Evolutionary conservation across 31 red algal genomes (phyloP).

Genomic region (Bonnemaisonia californica): DNA sequence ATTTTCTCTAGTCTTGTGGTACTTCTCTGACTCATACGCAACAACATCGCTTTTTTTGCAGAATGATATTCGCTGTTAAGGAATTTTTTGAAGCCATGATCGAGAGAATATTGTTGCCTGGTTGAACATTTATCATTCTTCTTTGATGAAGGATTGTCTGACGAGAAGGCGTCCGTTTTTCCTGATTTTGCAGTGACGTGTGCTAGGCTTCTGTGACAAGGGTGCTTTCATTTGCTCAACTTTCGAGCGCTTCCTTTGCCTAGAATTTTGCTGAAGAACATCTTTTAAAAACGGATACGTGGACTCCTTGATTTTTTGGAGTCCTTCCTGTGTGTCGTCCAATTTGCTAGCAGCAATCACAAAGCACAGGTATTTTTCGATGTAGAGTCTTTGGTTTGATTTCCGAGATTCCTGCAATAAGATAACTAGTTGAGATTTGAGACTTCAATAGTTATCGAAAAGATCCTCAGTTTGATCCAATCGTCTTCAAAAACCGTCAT

Average conservation of each 20-base stretch:
- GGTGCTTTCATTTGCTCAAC: not conserved
- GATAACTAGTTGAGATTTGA: too few species aligned
- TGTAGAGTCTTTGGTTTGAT: too few species aligned
- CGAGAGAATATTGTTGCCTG: not conserved
- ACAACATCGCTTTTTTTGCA: not conserved
- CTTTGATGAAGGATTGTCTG: not conserved
- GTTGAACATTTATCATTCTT: not conserved
- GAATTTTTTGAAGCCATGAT: not conserved
- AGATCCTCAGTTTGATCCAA: too few species aligned
- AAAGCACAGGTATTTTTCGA: too few species aligned
- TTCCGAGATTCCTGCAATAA: too few species aligned
- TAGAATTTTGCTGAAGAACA: not conserved
- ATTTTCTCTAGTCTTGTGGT: not conserved
- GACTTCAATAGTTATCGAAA: too few species aligned
- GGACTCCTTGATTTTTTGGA: too few species aligned
- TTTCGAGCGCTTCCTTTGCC: not conserved
- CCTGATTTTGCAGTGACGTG: not conserved
- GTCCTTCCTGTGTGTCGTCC: too few species aligned
- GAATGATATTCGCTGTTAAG: not conserved
- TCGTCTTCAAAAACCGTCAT: too few species aligned
- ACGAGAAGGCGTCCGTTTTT: not conserved
- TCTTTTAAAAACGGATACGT: too few species aligned
- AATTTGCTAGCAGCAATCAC: too few species aligned
- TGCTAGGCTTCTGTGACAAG: not conserved
- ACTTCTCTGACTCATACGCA: not conserved